Conservation (phyloP, 2,329 filamentous ascomycete genomes). For the Didymella pomorum region DNA sequence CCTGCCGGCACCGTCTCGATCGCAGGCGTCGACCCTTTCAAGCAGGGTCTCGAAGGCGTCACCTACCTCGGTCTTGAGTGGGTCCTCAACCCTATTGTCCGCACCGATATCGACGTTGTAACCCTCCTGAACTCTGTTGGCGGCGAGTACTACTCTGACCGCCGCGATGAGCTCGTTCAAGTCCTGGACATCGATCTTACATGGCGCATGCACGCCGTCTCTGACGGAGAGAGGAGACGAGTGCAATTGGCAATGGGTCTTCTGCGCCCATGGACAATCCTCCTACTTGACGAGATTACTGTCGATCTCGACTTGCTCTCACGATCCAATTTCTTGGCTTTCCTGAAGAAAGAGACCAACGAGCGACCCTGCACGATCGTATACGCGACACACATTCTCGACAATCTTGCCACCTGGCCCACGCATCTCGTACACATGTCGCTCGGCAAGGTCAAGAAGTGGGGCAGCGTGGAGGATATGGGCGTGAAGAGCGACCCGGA, state of each 20-base stretch:
- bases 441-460: slow-evolving; percentile 85
- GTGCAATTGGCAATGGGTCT: slow-evolving; percentile 98
- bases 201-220: slow-evolving; percentile 97
- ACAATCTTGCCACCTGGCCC: slow-evolving; percentile 94
- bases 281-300: slow-evolving; percentile 95
- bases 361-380: slow-evolving; percentile 85
- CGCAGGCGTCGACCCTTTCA: slow-evolving; percentile 89
- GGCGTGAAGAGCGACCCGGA: slow-evolving; percentile 57
- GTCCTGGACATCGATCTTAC: slow-evolving; percentile 91
- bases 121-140: slow-evolving; percentile 87
- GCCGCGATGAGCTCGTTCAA: slow-evolving; percentile 83
- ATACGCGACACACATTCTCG: slow-evolving; percentile 96
- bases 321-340: slow-evolving; percentile 83
- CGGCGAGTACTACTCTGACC: slow-evolving; percentile 80
- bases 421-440: slow-evolving; percentile 97
- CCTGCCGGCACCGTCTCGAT: slow-evolving; percentile 78
- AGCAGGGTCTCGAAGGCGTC: slow-evolving; percentile 86
- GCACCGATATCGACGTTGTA: slow-evolving; percentile 89
- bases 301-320: slow-evolving; percentile 92
- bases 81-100: slow-evolving; percentile 96
- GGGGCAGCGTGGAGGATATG: slow-evolving; percentile 74
- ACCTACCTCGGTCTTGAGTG: slow-evolving; percentile 98
- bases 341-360: slow-evolving; percentile 88
- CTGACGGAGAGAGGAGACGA: slow-evolving; percentile 86
- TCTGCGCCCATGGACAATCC: slow-evolving; percentile 86